Percentiles rank a stretch among this genome's conserved stretches.
Conservation (phyloP, 495 filamentous ascomycete genomes). For the Xylaria nigripes region DNA sequence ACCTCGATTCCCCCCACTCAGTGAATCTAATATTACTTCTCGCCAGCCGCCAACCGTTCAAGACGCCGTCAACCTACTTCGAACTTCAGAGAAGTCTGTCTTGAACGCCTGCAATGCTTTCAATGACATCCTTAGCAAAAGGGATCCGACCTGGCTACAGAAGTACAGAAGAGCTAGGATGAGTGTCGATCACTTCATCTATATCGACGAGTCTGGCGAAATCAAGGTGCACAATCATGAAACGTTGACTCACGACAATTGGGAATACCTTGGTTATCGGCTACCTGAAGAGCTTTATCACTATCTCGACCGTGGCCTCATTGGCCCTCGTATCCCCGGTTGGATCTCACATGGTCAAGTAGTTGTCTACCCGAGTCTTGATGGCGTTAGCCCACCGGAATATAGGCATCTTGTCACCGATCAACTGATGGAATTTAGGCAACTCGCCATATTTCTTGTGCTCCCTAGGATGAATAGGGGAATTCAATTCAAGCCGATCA, state of each 20-base stretch:
- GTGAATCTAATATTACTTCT: constrained; percentile 40
- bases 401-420: constrained; percentile 71
- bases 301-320: constrained; percentile 76
- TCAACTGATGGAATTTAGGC: constrained; percentile 62
- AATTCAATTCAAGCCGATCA: constrained; percentile 67
- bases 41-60: constrained; percentile 48
- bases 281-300: constrained; percentile 87
- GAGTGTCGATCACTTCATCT: constrained; percentile 77
- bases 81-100: constrained; percentile 53
- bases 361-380: constrained; percentile 65
- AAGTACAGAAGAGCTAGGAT: constrained; percentile 77
- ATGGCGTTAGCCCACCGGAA: constrained; percentile 68
- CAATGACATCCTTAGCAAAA: constrained; percentile 56
- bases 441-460: constrained; percentile 65
- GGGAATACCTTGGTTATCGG: constrained; percentile 81
- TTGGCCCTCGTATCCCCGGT: constrained; percentile 70
- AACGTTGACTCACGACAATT: constrained; percentile 66
- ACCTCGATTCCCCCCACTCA: constrained; percentile 65
- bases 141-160: constrained; percentile 67
- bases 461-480: constrained; percentile 71
- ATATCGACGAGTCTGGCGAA: constrained; percentile 65
- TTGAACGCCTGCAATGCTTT: constrained; percentile 58
- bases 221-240: constrained; percentile 63
- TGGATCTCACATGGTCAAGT: constrained; percentile 73
- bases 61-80: constrained; percentile 64